Conservation (phyloP, 2,329 filamentous ascomycete species). For the Aspergillus pseudoterreus region DNA sequence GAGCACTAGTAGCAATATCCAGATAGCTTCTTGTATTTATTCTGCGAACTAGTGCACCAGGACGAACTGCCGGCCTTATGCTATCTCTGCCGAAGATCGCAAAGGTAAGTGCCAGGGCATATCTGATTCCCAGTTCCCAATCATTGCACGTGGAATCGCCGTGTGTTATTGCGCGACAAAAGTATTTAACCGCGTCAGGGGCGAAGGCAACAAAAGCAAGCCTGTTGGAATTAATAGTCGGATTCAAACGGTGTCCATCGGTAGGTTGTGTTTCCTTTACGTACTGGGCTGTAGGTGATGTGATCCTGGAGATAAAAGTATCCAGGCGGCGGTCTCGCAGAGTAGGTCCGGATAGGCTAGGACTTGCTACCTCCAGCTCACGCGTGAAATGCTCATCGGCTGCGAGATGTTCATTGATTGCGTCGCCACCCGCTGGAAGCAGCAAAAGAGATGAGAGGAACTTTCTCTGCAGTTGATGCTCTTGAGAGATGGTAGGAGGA, state of each 20-base stretch:
- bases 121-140: neutral
- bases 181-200: neutral
- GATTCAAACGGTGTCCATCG: neutral
- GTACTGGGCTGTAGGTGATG: neutral
- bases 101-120: neutral
- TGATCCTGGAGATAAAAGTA: neutral
- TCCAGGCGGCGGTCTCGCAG: neutral
- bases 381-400: neutral
- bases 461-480: neutral
- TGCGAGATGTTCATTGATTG: neutral
- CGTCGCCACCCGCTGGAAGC: neutral
- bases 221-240: neutral
- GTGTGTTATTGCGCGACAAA: neutral
- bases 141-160: neutral
- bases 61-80: neutral
- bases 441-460: conserved; percentile 1
- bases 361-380: conserved; percentile 3
- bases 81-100: neutral
- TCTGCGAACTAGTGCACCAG: neutral
- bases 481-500: neutral
- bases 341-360: neutral
- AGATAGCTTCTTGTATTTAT: neutral
- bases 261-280: neutral
- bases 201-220: neutral
- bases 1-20: neutral